A percentile compares a stretch with the other conserved stretches of the same genome.
These are phyloP conservation scores for Exophiala sp. DNA, from an alignment of 2,329 filamentous ascomycete species.

Conservation along the genomic window DNA sequence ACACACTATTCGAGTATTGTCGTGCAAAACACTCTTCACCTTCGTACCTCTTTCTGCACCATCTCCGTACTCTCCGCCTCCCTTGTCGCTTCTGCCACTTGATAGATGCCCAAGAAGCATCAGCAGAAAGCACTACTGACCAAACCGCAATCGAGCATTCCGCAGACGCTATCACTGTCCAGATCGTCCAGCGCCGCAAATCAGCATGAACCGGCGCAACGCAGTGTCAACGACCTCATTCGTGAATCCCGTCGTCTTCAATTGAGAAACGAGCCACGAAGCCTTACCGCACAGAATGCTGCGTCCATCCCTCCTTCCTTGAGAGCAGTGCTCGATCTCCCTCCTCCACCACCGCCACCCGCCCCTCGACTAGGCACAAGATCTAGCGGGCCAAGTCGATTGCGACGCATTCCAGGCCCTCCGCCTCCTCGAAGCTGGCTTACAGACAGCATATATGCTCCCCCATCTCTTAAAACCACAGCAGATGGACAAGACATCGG, in stretches of 20 bases:
- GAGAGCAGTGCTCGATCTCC: constrained; percentile 43
- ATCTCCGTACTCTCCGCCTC: neutral
- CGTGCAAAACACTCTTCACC: neutral
- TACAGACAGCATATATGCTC: constrained; percentile 26
- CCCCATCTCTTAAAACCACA: constrained; percentile 3
- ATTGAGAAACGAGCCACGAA: constrained; percentile 24
- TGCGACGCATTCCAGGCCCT: constrained; percentile 42
- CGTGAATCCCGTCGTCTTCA: constrained; percentile 45
- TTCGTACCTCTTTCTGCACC: neutral
- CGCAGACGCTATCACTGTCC: constrained; percentile 38
- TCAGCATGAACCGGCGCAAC: constrained; percentile 28
- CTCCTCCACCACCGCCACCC: constrained; percentile 38
- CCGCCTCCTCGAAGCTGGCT: constrained; percentile 48
- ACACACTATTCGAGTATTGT: neutral
- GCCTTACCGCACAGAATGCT: constrained; percentile 25
- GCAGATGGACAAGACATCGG: constrained; percentile 9
- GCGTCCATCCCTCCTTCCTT: constrained; percentile 46
- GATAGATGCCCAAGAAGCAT: constrained; percentile 48
- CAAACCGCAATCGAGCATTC: constrained; percentile 41
- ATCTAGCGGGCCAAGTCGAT: constrained; percentile 33
- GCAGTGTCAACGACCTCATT: constrained; percentile 48
- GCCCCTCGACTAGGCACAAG: constrained; percentile 39
- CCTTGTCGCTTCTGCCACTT: neutral
- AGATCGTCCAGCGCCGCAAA: constrained; percentile 25
- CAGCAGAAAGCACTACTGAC: constrained; percentile 34